Conservation (phyloP, 2,329 filamentous ascomycete species). For the Coniochaeta pulveracea region DNA sequence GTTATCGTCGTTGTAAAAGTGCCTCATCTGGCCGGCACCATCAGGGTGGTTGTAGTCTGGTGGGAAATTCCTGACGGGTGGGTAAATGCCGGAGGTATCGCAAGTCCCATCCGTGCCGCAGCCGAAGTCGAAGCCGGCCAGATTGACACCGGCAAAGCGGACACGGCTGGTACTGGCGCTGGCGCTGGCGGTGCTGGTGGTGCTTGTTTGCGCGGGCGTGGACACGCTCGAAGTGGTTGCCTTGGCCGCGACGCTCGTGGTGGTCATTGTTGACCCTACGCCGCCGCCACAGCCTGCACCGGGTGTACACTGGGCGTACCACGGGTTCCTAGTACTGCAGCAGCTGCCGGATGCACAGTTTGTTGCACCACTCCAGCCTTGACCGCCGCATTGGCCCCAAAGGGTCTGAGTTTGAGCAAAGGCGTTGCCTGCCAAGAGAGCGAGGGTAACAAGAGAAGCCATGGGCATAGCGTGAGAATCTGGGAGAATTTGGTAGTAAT, state of each 20-base stretch:
- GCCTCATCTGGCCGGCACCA: slow-evolving; percentile 5
- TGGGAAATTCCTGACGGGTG: slow-evolving; percentile 1
- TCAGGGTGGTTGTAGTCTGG: slow-evolving; percentile 3
- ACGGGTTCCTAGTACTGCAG: slow-evolving; percentile 12
- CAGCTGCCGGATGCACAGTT: slow-evolving; percentile 10
- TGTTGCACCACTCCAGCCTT: slow-evolving; percentile 11
- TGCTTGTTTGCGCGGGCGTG: background rate
- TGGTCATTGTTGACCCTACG: background rate
- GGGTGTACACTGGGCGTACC: slow-evolving; percentile 14
- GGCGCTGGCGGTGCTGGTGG: background rate
- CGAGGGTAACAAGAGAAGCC: too few relatives aligned
- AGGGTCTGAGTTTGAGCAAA: slow-evolving; percentile 11
- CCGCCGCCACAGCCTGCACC: slow-evolving; percentile 2
- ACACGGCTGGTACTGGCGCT: background rate
- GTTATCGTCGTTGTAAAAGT: slow-evolving; percentile 4
- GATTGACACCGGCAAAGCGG: slow-evolving; percentile 4
- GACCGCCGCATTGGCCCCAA: slow-evolving; percentile 11
- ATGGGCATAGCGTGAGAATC: too few relatives aligned
- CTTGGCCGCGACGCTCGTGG: background rate
- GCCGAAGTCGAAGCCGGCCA: slow-evolving; percentile 5
- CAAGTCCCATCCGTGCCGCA: slow-evolving; percentile 4
- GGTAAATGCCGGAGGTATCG: slow-evolving; percentile 1
- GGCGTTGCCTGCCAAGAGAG: background rate
- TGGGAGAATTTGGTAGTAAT: too few relatives aligned
- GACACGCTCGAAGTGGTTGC: background rate